phyloP scores from a whole-genome alignment of 805 yeast species.

The Metschnikowia picachoensis region DNA sequence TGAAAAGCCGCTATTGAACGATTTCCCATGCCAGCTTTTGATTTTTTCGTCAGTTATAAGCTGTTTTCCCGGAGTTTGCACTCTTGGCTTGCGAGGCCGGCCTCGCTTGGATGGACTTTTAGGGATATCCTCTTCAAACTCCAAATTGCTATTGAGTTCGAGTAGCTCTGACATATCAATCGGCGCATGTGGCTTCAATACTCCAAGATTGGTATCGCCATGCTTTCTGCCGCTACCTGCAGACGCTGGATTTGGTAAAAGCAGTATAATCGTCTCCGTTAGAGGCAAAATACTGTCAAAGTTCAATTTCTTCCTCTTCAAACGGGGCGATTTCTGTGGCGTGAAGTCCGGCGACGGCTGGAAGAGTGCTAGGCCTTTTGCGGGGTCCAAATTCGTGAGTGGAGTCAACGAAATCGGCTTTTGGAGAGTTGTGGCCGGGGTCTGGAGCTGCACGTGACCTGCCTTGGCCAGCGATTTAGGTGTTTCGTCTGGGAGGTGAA shows the following conservation, averaged over 20 bases:
- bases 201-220: conserved; percentile 1
- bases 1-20: conserved; percentile 25
- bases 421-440: conserved; percentile 10
- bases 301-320: conserved; percentile 17
- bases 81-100: conserved; percentile 8
- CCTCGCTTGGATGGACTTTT: conserved; percentile 10
- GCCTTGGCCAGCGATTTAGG: neutral
- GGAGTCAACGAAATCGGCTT: conserved; percentile 2
- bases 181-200: conserved; percentile 7
- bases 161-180: conserved; percentile 20
- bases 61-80: conserved; percentile 34
- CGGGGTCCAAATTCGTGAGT: neutral
- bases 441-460: conserved; percentile 8
- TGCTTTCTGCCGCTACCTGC: conserved; percentile 35
- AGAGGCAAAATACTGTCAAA: conserved; percentile 11
- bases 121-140: conserved; percentile 24
- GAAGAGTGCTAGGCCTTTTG: conserved; percentile 6
- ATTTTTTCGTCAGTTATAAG: conserved; percentile 31
- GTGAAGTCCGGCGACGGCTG: conserved; percentile 32
- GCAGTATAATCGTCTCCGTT: conserved; percentile 19
- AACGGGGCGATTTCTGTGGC: conserved; percentile 29
- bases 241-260: conserved; percentile 37
- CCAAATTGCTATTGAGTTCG: conserved; percentile 21
- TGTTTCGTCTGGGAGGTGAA: conserved; percentile 9
- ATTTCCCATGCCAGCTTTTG: conserved; percentile 36